phyloP scores from a whole-genome alignment of 2,329 filamentous ascomycete genomes.

The Aspergillus hiratsukae region DNA sequence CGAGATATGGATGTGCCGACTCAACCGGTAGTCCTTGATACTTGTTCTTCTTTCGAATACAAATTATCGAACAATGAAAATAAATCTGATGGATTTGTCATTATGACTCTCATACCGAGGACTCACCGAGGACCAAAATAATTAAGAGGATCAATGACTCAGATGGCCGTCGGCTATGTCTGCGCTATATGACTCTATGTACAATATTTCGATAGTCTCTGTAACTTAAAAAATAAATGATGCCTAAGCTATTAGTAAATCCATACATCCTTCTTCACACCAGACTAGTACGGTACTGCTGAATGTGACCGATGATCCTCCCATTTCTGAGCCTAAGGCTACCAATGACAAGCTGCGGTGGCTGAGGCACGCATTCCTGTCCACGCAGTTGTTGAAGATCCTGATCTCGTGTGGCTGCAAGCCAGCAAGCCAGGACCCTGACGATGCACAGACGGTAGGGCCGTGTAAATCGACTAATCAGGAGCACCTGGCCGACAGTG shows the following conservation, averaged over 20 bases:
- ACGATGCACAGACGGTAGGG: not conserved
- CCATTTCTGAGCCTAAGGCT: not conserved
- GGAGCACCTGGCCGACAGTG: not conserved
- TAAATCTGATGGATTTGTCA: not conserved
- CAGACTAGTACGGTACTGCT: not conserved
- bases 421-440: not conserved
- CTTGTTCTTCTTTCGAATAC: not conserved
- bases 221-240: not conserved
- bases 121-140: not conserved
- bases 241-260: not conserved
- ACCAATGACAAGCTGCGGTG: not conserved
- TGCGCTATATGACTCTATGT: not conserved
- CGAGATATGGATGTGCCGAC: not conserved
- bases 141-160: not conserved
- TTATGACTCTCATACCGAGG: not conserved
- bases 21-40: not conserved
- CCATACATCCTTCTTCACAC: not conserved
- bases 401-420: not conserved
- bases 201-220: not conserved
- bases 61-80: not conserved
- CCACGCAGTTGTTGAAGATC: not conserved
- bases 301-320: not conserved
- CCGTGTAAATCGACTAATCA: not conserved
- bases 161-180: not conserved
- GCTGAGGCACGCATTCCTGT: not conserved